Percentiles rank a stretch among this genome's conserved stretches.
phyloP scores from a whole-genome alignment of 1,139 yeast genomes.

The Taphrina deformans region DNA sequence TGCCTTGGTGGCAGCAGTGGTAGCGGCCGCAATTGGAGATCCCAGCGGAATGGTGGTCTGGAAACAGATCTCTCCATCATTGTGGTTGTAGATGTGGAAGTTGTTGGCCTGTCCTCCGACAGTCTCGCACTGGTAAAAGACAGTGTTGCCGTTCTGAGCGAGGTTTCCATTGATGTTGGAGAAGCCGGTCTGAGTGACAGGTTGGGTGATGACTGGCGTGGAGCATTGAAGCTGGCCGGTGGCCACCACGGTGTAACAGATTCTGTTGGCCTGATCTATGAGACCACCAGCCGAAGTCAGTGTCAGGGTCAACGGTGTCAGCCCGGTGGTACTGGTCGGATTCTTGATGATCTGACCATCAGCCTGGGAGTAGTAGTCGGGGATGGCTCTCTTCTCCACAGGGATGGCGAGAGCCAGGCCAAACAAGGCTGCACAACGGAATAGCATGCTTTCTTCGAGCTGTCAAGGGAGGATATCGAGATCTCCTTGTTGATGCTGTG shows the following conservation, averaged over 20 bases:
- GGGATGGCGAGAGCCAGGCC: not conserved
- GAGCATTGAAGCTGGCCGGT: constrained; percentile 1
- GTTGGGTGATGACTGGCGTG: constrained; percentile 6
- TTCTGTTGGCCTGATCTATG: not conserved
- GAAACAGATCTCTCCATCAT: constrained; percentile 4
- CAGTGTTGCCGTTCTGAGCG: constrained; percentile 1
- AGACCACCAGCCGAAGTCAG: not conserved
- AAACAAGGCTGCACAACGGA: not conserved
- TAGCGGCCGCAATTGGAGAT: not conserved
- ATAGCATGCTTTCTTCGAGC: not conserved
- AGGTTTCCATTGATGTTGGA: not conserved
- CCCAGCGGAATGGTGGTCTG: constrained; percentile 1
- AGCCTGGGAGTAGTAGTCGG: constrained; percentile 1
- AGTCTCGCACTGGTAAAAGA: constrained; percentile 4
- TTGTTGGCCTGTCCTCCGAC: constrained; percentile 3
- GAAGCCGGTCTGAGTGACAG: constrained; percentile 5
- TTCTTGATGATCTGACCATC: constrained; percentile 6
- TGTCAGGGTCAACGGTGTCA: constrained; percentile 2
- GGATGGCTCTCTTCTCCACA: not conserved
- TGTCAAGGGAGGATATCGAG: too few species aligned
- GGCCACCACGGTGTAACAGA: not conserved
- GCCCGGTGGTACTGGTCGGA: not conserved
- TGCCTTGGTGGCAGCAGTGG: not conserved
- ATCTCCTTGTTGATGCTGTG: too few species aligned
- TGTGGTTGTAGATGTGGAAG: constrained; percentile 1